Conservation (phyloP, 2,329 filamentous ascomycete species). For the Sphaerulina vaccinii region DNA sequence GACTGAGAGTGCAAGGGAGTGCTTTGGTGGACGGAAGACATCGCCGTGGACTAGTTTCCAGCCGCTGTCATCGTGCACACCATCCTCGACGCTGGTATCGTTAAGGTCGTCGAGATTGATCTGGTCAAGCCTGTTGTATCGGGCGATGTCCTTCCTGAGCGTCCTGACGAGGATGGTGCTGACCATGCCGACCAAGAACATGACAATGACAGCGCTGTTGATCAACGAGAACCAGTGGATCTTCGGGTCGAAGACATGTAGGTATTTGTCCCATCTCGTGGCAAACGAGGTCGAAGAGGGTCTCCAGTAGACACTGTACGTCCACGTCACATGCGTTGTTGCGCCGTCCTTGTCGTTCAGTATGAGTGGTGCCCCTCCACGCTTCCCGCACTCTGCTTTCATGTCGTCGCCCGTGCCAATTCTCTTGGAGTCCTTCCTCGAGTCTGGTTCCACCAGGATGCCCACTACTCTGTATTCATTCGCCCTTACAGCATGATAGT, state of each 20-base stretch:
- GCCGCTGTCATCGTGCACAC: conserved; percentile 90
- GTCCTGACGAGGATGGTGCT: conserved; percentile 87
- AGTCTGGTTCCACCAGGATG: conserved; percentile 81
- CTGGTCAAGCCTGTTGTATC: conserved; percentile 92
- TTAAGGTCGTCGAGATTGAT: conserved; percentile 87
- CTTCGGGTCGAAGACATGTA: conserved; percentile 95
- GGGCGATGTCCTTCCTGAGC: conserved; percentile 88
- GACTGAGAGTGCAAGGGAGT: conserved; percentile 79
- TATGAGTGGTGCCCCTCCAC: conserved; percentile 58
- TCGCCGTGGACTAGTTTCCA: conserved; percentile 99
- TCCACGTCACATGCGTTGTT: conserved; percentile 70
- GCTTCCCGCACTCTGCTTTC: conserved; percentile 61
- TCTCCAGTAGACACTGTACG: conserved; percentile 89
- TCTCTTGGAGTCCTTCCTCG: conserved; percentile 58
- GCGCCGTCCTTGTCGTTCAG: conserved; percentile 60
- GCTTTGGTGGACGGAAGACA: conserved; percentile 85
- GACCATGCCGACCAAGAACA: conserved; percentile 87
- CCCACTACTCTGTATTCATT: conserved; percentile 84
- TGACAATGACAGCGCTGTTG: conserved; percentile 91
- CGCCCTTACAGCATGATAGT: conserved; percentile 79
- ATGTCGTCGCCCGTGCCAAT: conserved; percentile 50
- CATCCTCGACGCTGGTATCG: conserved; percentile 76
- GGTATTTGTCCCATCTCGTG: conserved; percentile 97
- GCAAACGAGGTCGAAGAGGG: conserved; percentile 86
- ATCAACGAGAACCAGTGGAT: conserved; percentile 99